Percentiles rank a stretch among this genome's conserved stretches.
Evolutionary conservation across 2,329 filamentous ascomycete species (phyloP).

Genomic region (Fusarium veterinarium): DNA sequence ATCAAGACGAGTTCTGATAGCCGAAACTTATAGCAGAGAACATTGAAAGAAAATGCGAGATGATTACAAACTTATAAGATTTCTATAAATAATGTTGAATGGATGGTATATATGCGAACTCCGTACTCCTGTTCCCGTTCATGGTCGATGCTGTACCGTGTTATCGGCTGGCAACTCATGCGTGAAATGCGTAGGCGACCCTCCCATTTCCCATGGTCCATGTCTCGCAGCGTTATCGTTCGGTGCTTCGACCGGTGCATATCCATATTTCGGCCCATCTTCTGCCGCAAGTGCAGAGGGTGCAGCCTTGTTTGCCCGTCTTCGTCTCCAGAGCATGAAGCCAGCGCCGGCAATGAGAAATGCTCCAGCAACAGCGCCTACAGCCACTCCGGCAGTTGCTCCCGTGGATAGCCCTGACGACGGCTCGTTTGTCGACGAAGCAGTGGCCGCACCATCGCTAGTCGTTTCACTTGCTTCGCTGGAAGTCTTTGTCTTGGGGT

Average conservation of each 20-base stretch:
- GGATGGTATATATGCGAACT: neutral
- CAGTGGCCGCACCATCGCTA: rapidly evolving
- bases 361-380: neutral
- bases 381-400: neutral
- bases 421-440: neutral
- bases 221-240: neutral
- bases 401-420: neutral
- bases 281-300: rapidly evolving
- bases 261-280: neutral
- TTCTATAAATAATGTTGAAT: rapidly evolving
- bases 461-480: neutral
- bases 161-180: neutral
- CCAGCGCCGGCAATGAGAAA: neutral
- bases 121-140: neutral
- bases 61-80: rapidly evolving
- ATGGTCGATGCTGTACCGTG: neutral
- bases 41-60: rapidly evolving
- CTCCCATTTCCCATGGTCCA: conserved; percentile 8
- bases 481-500: neutral
- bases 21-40: neutral
- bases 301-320: neutral
- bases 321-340: conserved; percentile 2
- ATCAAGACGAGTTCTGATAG: neutral
- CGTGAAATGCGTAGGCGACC: neutral
- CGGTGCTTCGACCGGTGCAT: neutral